Evolutionary conservation across 225 moss, liverwort and hornwort genomes (phyloP).

Genomic region (Takakia lepidozioides): DNA sequence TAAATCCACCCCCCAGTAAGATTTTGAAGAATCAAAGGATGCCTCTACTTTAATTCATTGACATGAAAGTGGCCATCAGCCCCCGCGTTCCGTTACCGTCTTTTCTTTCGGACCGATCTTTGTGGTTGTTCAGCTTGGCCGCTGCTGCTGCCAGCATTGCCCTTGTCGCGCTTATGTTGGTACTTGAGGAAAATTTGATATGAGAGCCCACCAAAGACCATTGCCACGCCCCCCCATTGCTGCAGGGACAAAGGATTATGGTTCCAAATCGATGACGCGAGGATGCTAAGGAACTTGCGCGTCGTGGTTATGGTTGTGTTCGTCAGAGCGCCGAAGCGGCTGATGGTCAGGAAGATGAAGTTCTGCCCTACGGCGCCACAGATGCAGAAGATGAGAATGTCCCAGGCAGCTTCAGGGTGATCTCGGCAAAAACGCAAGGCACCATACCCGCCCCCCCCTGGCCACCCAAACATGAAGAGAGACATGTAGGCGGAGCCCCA

Average conservation of each 20-base stretch:
- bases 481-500: conserved; percentile 79
- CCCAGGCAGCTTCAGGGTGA: conserved; percentile 65
- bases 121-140: no score
- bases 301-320: conserved; percentile 94
- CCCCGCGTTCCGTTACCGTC: no score
- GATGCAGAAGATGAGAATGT: conserved; percentile 79
- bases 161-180: conserved; percentile 15
- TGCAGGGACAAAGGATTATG: conserved; percentile 55
- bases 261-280: conserved; percentile 84
- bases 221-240: conserved; percentile 71
- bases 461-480: conserved; percentile 66
- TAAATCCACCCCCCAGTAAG: no score
- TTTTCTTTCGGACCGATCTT: no score
- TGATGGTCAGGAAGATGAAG: conserved; percentile 94
- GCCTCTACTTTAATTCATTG: no score
- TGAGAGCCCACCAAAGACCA: conserved; percentile 78
- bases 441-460: conserved; percentile 67
- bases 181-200: conserved; percentile 74
- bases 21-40: no score
- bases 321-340: conserved; percentile 79
- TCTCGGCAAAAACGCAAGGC: conserved; percentile 54
- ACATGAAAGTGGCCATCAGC: no score
- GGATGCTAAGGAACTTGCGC: conserved; percentile 87
- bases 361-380: conserved; percentile 89
- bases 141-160: no score